phyloP scores from a whole-genome alignment of 2,329 filamentous ascomycete genomes.

The Pestalotiopsis sp. region DNA sequence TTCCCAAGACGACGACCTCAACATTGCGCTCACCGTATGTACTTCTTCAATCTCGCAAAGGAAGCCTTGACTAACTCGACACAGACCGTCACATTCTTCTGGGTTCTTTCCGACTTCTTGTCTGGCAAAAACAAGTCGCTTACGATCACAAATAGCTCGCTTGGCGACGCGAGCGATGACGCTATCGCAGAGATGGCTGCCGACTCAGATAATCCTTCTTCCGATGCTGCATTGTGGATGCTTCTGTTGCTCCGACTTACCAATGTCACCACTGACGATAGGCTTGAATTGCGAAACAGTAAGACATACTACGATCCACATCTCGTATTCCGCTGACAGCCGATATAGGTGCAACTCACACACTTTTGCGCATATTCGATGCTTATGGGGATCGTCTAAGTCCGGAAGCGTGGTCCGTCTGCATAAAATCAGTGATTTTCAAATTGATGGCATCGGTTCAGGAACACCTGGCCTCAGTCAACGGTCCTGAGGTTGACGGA shows the following conservation, averaged over 20 bases:
- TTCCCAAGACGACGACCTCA: slow-evolving; percentile 87
- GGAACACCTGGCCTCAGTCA: slow-evolving; percentile 48
- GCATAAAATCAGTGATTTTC: slow-evolving; percentile 80
- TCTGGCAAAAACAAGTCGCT: slow-evolving; percentile 61
- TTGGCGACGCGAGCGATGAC: slow-evolving; percentile 58
- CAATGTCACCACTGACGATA: slow-evolving; percentile 70
- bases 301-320: slow-evolving; percentile 24
- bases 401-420: slow-evolving; percentile 80
- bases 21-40: slow-evolving; percentile 86
- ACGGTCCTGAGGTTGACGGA: slow-evolving; percentile 39
- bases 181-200: slow-evolving; percentile 61
- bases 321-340: slow-evolving; percentile 30
- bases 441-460: slow-evolving; percentile 74
- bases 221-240: slow-evolving; percentile 77
- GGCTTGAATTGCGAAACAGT: slow-evolving; percentile 79
- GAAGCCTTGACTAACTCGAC: slow-evolving; percentile 16
- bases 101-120: slow-evolving; percentile 91
- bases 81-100: slow-evolving; percentile 90
- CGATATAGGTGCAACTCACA: slow-evolving; percentile 75
- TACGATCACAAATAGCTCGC: slow-evolving; percentile 59
- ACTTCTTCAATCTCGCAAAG: background rate
- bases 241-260: slow-evolving; percentile 73
- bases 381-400: slow-evolving; percentile 83
- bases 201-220: slow-evolving; percentile 60
- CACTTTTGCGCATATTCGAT: slow-evolving; percentile 87